Evolutionary conservation across 2,329 filamentous ascomycete genomes (phyloP).

Genomic region (Fusarium nurragi): DNA sequence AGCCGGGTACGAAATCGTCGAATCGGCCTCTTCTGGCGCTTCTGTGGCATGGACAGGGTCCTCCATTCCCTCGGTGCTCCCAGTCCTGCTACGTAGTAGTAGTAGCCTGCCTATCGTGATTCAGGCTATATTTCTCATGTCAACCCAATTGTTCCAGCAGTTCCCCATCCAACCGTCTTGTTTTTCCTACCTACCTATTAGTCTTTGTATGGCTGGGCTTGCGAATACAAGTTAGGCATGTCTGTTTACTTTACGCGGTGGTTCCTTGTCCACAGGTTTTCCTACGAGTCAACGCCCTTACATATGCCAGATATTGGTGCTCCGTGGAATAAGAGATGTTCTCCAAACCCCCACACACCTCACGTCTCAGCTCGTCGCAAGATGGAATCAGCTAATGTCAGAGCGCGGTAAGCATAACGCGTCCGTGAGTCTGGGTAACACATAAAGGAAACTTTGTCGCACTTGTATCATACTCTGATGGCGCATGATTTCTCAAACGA

Average conservation of each 20-base stretch:
- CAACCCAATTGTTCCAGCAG: conserved; percentile 9
- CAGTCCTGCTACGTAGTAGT: conserved; percentile 14
- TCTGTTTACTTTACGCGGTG: too few species aligned
- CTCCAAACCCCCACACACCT: conserved; percentile 14
- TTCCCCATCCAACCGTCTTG: conserved; percentile 14
- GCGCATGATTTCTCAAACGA: conserved; percentile 4
- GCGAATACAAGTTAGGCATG: too few species aligned
- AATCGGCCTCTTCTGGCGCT: conserved; percentile 21
- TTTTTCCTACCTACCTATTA: conserved; percentile 25
- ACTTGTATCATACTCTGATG: conserved; percentile 1
- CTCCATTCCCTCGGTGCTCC: conserved; percentile 39
- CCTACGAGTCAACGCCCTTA: not conserved
- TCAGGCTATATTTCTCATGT: conserved; percentile 1
- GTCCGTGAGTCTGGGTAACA: conserved; percentile 13
- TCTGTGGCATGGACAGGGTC: conserved; percentile 31
- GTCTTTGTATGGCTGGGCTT: not conserved
- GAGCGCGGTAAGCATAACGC: conserved; percentile 6
- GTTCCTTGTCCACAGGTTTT: conserved; percentile 6
- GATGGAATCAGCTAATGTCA: conserved; percentile 11
- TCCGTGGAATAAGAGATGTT: conserved; percentile 9
- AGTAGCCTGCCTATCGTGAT: too few species aligned
- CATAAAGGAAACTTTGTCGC: conserved; percentile 16
- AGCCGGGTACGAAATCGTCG: conserved; percentile 26
- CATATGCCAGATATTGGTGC: conserved; percentile 1
- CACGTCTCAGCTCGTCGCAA: conserved; percentile 25